Conservation (phyloP, 257 asterid genomes). For the Paraleonurus japonicus region DNA sequence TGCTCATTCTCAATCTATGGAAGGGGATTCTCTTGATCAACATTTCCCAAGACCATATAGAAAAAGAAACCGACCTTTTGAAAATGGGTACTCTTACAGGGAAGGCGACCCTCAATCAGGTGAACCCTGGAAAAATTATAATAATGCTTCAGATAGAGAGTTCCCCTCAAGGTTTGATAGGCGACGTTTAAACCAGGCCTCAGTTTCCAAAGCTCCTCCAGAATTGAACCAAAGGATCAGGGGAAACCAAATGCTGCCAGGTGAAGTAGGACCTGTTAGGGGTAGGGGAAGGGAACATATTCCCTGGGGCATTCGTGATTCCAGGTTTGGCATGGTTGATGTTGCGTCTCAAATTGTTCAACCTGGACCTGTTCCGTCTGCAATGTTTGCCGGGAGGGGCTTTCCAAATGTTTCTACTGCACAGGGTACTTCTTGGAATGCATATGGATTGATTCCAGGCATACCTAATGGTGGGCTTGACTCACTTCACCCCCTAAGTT, state of each 20-base stretch:
- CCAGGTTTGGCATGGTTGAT: slow-evolving; percentile 76
- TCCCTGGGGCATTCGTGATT: slow-evolving; percentile 67
- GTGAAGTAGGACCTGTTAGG: slow-evolving; percentile 56
- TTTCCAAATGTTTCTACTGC: slow-evolving; percentile 54
- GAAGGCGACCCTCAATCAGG: slow-evolving; percentile 63
- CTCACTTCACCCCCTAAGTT: slow-evolving; percentile 65
- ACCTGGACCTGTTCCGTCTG: slow-evolving; percentile 61
- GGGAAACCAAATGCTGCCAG: slow-evolving; percentile 52
- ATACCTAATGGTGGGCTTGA: slow-evolving; percentile 79
- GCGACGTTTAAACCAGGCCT: slow-evolving; percentile 48
- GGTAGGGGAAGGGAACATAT: slow-evolving; percentile 76
- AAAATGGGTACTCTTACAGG: slow-evolving; percentile 63
- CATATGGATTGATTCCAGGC: slow-evolving; percentile 83
- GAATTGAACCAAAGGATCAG: slow-evolving; percentile 63
- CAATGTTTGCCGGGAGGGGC: slow-evolving; percentile 76
- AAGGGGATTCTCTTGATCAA: slow-evolving; percentile 64
- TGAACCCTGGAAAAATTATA: slow-evolving; percentile 49
- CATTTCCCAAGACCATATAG: slow-evolving; percentile 59
- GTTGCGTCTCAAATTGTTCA: slow-evolving; percentile 65
- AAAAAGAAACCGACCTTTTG: slow-evolving; percentile 73
- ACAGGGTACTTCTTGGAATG: slow-evolving; percentile 63
- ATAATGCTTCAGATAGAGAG: slow-evolving; percentile 47
- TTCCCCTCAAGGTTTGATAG: slow-evolving; percentile 58
- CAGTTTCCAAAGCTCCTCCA: slow-evolving; percentile 59
- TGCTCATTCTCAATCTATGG: slow-evolving; percentile 63